Evolutionary conservation across 2,329 filamentous ascomycete genomes (phyloP).

Genomic region (Trichoderma lentiforme): DNA sequence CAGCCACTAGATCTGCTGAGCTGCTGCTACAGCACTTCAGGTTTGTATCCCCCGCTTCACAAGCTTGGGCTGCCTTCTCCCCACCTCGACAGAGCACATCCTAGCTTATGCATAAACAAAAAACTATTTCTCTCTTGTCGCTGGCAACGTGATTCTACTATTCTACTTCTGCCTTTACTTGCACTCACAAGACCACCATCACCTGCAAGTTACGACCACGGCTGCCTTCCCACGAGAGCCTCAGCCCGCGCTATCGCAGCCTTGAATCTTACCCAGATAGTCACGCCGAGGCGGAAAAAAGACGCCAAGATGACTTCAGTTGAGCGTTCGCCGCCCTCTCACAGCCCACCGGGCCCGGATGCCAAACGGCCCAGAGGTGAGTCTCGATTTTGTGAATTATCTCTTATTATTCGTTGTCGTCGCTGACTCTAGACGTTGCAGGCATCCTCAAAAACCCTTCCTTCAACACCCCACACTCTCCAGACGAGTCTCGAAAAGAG

Average conservation of each 20-base stretch:
- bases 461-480: slow-evolving; percentile 58
- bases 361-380: slow-evolving; percentile 46
- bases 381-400: slow-evolving; percentile 8
- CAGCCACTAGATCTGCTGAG: neutral
- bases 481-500: slow-evolving; percentile 59
- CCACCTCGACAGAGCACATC: neutral
- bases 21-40: neutral
- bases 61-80: neutral
- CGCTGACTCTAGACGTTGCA: slow-evolving; percentile 35
- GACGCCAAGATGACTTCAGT: slow-evolving; percentile 41
- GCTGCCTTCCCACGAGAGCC: neutral
- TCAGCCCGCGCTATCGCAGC: slow-evolving; percentile 1
- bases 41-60: slow-evolving; percentile 10
- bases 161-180: neutral
- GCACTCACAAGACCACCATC: slow-evolving; percentile 4
- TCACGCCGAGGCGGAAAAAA: neutral
- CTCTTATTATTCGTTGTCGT: neutral
- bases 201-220: slow-evolving; percentile 9
- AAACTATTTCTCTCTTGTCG: neutral
- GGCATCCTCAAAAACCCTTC: slow-evolving; percentile 89
- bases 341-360: slow-evolving; percentile 42
- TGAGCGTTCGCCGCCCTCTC: slow-evolving; percentile 35
- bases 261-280: neutral
- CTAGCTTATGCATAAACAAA: neutral
- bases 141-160: slow-evolving; percentile 12